Evolutionary conservation across 805 yeast genomes (phyloP).

Genomic region (Monosporozyma yasuniensis): DNA sequence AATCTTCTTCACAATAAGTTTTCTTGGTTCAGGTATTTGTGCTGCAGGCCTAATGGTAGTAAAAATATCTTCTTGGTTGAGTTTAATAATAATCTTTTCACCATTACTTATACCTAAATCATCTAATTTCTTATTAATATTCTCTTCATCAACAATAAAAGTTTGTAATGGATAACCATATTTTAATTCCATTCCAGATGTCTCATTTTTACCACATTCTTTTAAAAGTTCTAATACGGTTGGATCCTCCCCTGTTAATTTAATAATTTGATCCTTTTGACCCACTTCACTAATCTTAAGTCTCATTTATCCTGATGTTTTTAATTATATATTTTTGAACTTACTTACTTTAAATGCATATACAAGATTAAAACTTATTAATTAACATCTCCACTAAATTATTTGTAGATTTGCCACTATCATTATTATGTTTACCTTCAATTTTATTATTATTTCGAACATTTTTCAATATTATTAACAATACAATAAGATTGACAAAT

Average conservation of each 20-base stretch:
- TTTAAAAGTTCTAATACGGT: constrained; percentile 29
- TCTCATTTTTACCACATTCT: constrained; percentile 9
- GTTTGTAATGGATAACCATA: constrained; percentile 56
- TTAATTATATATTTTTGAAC: not conserved
- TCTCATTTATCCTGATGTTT: constrained; percentile 24
- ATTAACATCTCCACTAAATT: not conserved
- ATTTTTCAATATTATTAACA: not conserved
- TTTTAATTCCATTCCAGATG: constrained; percentile 29
- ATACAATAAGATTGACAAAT: not conserved
- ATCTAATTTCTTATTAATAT: constrained; percentile 17
- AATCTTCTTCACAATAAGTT: constrained; percentile 44
- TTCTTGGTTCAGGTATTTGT: not conserved
- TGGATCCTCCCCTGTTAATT: constrained; percentile 31
- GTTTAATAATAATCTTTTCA: constrained; percentile 16
- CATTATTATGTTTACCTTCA: not conserved
- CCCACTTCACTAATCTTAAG: constrained; percentile 29
- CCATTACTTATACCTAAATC: constrained; percentile 36
- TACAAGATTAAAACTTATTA: not conserved
- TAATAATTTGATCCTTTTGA: constrained; percentile 26
- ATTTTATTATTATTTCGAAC: not conserved
- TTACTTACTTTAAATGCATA: no score
- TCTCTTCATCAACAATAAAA: constrained; percentile 27
- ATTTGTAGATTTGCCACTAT: not conserved
- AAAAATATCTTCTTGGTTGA: not conserved
- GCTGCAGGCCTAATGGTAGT: not conserved